These are phyloP conservation scores for Combretum micranthum DNA, from an alignment of 345 rosid species.

Conservation along the genomic window DNA sequence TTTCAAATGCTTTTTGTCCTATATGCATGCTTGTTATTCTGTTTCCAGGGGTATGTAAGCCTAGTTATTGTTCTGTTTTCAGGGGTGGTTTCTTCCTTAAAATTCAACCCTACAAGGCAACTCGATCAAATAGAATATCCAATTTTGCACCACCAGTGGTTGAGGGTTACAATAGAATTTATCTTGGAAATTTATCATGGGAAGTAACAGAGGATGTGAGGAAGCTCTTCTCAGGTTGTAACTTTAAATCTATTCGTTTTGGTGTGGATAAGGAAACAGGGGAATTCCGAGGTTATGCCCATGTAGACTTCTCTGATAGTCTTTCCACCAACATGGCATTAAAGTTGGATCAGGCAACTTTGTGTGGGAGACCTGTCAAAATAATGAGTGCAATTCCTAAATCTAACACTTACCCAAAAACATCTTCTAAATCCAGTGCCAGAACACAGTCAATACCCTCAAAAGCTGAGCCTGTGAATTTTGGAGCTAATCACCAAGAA, in stretches of 20 bases:
- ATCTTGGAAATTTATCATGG: constrained; percentile 83
- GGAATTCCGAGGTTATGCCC: constrained; percentile 82
- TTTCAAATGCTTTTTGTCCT: neutral
- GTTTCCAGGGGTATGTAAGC: too few species aligned
- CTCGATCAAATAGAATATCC: constrained; percentile 27
- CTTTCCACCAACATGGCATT: constrained; percentile 56
- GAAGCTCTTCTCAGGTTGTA: constrained; percentile 68
- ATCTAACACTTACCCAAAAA: constrained; percentile 8
- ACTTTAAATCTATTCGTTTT: constrained; percentile 56
- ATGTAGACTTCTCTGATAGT: constrained; percentile 70
- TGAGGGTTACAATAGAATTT: constrained; percentile 81
- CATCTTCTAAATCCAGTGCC: too few species aligned
- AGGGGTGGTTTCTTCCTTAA: constrained; percentile 90
- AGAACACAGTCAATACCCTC: constrained; percentile 16
- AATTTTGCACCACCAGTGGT: constrained; percentile 59
- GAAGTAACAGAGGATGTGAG: constrained; percentile 68
- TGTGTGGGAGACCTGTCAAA: constrained; percentile 76
- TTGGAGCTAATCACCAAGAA: neutral
- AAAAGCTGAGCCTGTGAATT: constrained; percentile 6
- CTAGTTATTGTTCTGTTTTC: constrained; percentile 9
- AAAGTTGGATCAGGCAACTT: constrained; percentile 68
- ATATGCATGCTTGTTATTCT: too few species aligned
- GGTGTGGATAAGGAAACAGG: constrained; percentile 79
- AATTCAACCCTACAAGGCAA: constrained; percentile 60
- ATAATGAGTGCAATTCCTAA: constrained; percentile 76